Percentiles rank a stretch among this genome's conserved stretches.
phyloP scores from a whole-genome alignment of 768 basidiomycete genomes.

The Suillus americanus region DNA sequence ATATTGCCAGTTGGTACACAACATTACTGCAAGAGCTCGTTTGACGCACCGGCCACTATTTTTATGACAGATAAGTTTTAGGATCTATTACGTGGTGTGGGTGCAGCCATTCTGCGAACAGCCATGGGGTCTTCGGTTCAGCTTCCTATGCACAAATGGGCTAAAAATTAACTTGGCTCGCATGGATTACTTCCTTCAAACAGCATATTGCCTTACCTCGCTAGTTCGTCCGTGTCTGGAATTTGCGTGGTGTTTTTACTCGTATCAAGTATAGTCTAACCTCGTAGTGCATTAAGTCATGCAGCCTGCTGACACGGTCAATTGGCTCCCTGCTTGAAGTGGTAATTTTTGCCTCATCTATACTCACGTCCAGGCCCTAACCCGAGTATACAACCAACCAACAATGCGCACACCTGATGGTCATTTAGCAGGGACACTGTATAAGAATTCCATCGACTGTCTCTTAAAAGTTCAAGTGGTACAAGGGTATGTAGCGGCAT shows the following conservation, averaged over 20 bases:
- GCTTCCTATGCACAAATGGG: slow-evolving; percentile 93
- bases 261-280: slow-evolving; percentile 5
- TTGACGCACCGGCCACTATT: slow-evolving; percentile 80
- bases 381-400: slow-evolving; percentile 96
- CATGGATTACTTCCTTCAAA: slow-evolving; percentile 70
- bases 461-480: slow-evolving; percentile 95
- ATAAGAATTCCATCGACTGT: slow-evolving; percentile 93
- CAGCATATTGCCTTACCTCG: slow-evolving; percentile 84
- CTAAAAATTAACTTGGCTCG: slow-evolving; percentile 76
- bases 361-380: slow-evolving; percentile 58
- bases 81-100: slow-evolving; percentile 87
- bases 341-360: slow-evolving; percentile 7
- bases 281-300: slow-evolving; percentile 77
- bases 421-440: slow-evolving; percentile 69
- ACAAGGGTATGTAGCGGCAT: slow-evolving; percentile 65
- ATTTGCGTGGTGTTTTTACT: slow-evolving; percentile 76
- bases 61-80: slow-evolving; percentile 72
- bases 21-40: slow-evolving; percentile 84
- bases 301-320: slow-evolving; percentile 91
- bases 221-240: slow-evolving; percentile 87
- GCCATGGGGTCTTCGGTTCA: slow-evolving; percentile 96
- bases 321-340: slow-evolving; percentile 23
- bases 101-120: slow-evolving; percentile 90
- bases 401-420: slow-evolving; percentile 72
- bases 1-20: slow-evolving; percentile 93